phyloP scores from a whole-genome alignment of 805 yeast species.

The Ogataea philodendri region DNA sequence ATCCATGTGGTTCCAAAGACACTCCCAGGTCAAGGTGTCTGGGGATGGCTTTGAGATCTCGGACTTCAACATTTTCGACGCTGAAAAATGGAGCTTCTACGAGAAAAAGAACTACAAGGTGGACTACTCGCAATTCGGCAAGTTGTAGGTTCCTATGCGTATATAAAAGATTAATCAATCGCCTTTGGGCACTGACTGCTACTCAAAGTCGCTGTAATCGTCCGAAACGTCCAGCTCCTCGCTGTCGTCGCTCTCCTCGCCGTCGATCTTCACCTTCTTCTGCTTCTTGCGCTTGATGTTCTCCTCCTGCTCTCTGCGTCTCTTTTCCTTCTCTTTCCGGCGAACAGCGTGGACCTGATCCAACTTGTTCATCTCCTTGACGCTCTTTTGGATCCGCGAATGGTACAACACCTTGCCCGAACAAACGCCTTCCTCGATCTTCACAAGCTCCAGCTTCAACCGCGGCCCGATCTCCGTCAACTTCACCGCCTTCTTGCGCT shows the following conservation, averaged over 20 bases:
- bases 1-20: conserved; percentile 37
- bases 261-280: conserved; percentile 67
- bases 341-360: conserved; percentile 66
- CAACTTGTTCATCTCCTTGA: conserved; percentile 55
- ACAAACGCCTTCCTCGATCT: conserved; percentile 91
- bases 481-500: conserved; percentile 79
- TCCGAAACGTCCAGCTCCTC: conserved; percentile 29
- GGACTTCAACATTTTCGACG: conserved; percentile 43
- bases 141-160: conserved; percentile 3
- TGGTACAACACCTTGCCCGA: conserved; percentile 88
- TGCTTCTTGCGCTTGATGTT: conserved; percentile 76
- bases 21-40: conserved; percentile 36
- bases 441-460: conserved; percentile 66
- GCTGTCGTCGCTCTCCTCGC: conserved; percentile 36
- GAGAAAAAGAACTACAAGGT: conserved; percentile 42
- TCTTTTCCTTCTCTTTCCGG: conserved; percentile 60
- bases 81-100: conserved; percentile 41
- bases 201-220: conserved; percentile 22
- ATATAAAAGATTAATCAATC: background rate
- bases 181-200: conserved; percentile 1
- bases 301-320: conserved; percentile 75
- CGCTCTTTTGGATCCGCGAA: conserved; percentile 60
- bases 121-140: conserved; percentile 31
- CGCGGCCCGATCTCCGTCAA: conserved; percentile 94
- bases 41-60: conserved; percentile 42